Percentiles rank a stretch among this genome's conserved stretches.
Evolutionary conservation across 176 grass and related monocot species (phyloP).

Genomic region (Eleusine coracana): DNA sequence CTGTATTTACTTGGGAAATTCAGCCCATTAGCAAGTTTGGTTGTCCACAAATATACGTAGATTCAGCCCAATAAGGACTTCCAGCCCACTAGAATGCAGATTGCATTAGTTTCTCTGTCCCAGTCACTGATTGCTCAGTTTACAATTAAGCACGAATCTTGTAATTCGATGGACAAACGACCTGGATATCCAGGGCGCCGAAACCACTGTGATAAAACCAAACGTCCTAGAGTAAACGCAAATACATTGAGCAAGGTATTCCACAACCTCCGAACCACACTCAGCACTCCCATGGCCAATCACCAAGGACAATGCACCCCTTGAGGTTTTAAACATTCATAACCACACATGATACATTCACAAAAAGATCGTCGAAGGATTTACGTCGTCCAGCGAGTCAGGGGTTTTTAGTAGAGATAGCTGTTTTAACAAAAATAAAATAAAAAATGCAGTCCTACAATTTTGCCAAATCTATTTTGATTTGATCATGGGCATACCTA

Average conservation of each 20-base stretch:
- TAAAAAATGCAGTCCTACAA: neutral
- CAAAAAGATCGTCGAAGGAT: constrained; percentile 12
- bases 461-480: neutral
- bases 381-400: neutral
- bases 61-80: neutral
- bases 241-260: constrained; percentile 3
- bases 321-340: neutral
- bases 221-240: neutral
- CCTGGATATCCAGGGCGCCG: too few relatives aligned
- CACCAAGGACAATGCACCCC: too few relatives aligned
- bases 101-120: too few relatives aligned
- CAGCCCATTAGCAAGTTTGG: too few relatives aligned
- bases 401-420: neutral
- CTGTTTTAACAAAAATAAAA: neutral
- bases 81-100: too few relatives aligned
- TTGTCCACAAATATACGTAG: too few relatives aligned
- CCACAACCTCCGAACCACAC: constrained; percentile 15
- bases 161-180: too few relatives aligned
- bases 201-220: too few relatives aligned
- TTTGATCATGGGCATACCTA: neutral
- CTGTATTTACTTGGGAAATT: too few relatives aligned
- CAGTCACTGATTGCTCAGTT: too few relatives aligned
- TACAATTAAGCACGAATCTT: too few relatives aligned
- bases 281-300: neutral
- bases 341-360: neutral